These are phyloP conservation scores for Ophioceras dolichostomum DNA, from an alignment of 2,329 filamentous ascomycete species.

Conservation along the genomic window DNA sequence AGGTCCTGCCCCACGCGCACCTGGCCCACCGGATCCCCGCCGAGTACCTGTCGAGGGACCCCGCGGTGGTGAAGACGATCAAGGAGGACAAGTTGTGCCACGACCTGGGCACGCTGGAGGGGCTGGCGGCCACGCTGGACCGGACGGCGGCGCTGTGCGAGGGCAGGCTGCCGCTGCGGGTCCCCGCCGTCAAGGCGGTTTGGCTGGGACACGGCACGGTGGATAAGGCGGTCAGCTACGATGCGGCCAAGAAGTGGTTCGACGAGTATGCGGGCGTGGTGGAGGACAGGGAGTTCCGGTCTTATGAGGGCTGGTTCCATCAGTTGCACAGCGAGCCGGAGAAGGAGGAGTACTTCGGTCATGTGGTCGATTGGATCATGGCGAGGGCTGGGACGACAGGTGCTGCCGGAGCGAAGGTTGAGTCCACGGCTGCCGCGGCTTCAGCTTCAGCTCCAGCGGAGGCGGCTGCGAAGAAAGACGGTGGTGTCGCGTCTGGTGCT, in stretches of 20 bases:
- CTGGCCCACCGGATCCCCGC: constrained; percentile 53
- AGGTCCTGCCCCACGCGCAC: constrained; percentile 54
- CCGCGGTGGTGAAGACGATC: constrained; percentile 46
- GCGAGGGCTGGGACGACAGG: constrained; percentile 22
- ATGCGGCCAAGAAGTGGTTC: constrained; percentile 52
- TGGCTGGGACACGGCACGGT: constrained; percentile 67
- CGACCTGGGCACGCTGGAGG: constrained; percentile 72
- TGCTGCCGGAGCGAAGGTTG: too few relatives aligned
- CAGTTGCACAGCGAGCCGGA: constrained; percentile 50
- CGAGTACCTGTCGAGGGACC: constrained; percentile 55
- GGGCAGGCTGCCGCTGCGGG: constrained; percentile 39
- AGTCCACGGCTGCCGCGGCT: constrained; percentile 6
- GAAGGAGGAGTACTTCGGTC: constrained; percentile 40
- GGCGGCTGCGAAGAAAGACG: not conserved
- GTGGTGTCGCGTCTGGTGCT: not conserved
- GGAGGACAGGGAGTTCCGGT: constrained; percentile 57
- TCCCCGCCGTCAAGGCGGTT: constrained; percentile 43
- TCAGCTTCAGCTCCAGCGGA: not conserved
- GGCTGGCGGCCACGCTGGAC: constrained; percentile 65
- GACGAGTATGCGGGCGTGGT: constrained; percentile 36
- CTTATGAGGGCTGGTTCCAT: constrained; percentile 70
- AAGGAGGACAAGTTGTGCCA: constrained; percentile 61
- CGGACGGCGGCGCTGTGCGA: constrained; percentile 48
- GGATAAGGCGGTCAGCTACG: constrained; percentile 57
- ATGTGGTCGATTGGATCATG: constrained; percentile 57